Conservation (phyloP, 768 basidiomycete species). For the Boletus eberwhitei region DNA sequence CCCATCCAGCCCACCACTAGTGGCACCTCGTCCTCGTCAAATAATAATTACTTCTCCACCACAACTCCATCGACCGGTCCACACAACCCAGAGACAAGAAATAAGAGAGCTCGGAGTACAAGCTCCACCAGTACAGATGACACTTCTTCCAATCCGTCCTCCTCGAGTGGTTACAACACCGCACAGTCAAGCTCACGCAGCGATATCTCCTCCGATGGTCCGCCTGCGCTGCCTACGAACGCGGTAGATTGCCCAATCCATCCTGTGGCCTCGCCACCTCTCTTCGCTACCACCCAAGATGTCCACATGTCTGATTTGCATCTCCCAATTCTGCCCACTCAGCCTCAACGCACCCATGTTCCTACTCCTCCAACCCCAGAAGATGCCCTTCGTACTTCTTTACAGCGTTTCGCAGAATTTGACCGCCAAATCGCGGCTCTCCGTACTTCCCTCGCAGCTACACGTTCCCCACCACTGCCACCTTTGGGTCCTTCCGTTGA, state of each 20-base stretch:
- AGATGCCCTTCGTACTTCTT: constrained; percentile 41
- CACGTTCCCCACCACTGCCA: constrained; percentile 28
- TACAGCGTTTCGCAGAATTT: constrained; percentile 53
- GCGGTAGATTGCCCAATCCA: constrained; percentile 19
- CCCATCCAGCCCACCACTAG: constrained; percentile 22
- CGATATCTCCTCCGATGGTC: constrained; percentile 24
- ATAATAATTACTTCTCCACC: constrained; percentile 10
- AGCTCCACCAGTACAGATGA: constrained; percentile 42
- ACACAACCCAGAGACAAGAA: constrained; percentile 47
- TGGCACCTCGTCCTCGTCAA: constrained; percentile 26
- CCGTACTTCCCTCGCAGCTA: constrained; percentile 36
- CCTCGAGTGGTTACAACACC: constrained; percentile 36
- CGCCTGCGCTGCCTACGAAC: constrained; percentile 10
- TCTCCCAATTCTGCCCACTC: constrained; percentile 21
- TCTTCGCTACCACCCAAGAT: constrained; percentile 44
- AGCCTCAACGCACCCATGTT: constrained; percentile 10
- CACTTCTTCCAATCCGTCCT: constrained; percentile 32
- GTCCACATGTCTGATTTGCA: constrained; percentile 47
- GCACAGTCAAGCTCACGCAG: constrained; percentile 35
- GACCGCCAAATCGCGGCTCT: constrained; percentile 51
- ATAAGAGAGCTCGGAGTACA: constrained; percentile 56
- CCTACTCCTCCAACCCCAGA: constrained; percentile 23
- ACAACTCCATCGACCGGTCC: constrained; percentile 7
- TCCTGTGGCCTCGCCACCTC: constrained; percentile 28
- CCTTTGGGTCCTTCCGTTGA: constrained; percentile 20